Conservation (phyloP, 768 basidiomycete species). For the Amanita subjunquillea region DNA sequence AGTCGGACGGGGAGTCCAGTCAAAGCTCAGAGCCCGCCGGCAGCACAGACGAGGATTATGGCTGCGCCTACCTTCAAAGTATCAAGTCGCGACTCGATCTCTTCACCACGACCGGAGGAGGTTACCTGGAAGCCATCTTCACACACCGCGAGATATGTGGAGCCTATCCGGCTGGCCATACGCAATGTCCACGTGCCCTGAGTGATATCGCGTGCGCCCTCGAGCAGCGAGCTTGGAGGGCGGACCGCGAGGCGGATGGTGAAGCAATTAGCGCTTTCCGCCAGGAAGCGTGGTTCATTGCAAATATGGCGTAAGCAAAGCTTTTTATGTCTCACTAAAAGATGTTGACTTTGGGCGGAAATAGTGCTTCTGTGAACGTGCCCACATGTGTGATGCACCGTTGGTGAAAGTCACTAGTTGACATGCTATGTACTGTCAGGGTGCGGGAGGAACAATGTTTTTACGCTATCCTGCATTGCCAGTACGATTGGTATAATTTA, state of each 20-base stretch:
- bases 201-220: constrained; percentile 55
- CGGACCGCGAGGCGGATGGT: constrained; percentile 58
- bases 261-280: constrained; percentile 64
- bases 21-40: constrained; percentile 30
- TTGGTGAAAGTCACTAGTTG: neutral
- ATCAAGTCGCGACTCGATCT: constrained; percentile 47
- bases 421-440: neutral
- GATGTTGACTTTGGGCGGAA: neutral
- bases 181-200: constrained; percentile 52
- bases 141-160: constrained; percentile 62
- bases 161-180: constrained; percentile 54
- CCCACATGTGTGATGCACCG: neutral
- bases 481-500: neutral
- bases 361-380: neutral
- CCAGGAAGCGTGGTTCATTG: constrained; percentile 59
- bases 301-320: constrained; percentile 24
- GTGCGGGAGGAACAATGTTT: neutral
- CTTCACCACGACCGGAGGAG: constrained; percentile 54
- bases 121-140: constrained; percentile 71
- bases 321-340: neutral
- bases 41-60: constrained; percentile 26
- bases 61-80: constrained; percentile 54
- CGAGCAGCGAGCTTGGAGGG: constrained; percentile 57
- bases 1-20: constrained; percentile 40
- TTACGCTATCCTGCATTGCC: too few relatives aligned